Percentiles rank a stretch among this genome's conserved stretches.
Evolutionary conservation across 805 yeast genomes (phyloP).

Genomic region (Cyberlindnera petersonii): DNA sequence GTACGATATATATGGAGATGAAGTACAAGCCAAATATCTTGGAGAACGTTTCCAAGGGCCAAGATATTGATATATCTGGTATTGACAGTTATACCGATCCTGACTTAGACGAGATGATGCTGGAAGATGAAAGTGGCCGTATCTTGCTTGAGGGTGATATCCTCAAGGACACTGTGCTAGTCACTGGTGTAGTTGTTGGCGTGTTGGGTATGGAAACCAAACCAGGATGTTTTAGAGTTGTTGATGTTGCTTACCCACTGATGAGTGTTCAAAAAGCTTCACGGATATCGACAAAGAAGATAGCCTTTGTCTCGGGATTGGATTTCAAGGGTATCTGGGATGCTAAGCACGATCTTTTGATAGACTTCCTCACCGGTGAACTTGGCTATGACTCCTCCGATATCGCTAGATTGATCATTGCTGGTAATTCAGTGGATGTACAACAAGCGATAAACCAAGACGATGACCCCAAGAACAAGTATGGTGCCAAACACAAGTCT

Average conservation of each 20-base stretch:
- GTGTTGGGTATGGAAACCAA: conserved; percentile 80
- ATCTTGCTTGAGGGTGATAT: conserved; percentile 64
- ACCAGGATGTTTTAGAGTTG: conserved; percentile 79
- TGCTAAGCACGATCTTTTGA: conserved; percentile 50
- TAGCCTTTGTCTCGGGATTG: conserved; percentile 79
- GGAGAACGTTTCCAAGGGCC: conserved; percentile 65
- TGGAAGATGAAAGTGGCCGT: conserved; percentile 93
- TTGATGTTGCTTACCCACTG: conserved; percentile 74
- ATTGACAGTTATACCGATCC: conserved; percentile 50
- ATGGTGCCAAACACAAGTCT: conserved; percentile 51
- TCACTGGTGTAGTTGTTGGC: conserved; percentile 88
- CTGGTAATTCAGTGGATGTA: conserved; percentile 59
- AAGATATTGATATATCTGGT: conserved; percentile 38
- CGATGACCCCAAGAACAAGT: conserved; percentile 28
- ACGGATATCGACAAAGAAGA: conserved; percentile 30
- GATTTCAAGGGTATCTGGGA: conserved; percentile 47
- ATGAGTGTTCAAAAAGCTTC: conserved; percentile 48
- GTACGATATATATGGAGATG: conserved; percentile 83
- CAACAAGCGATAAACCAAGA: conserved; percentile 17
- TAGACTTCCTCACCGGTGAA: conserved; percentile 71
- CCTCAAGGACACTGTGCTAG: conserved; percentile 53
- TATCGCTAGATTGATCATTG: conserved; percentile 54
- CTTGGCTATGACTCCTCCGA: conserved; percentile 39
- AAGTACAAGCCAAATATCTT: conserved; percentile 81
- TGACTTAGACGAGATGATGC: conserved; percentile 55